A percentile compares a stretch with the other conserved stretches of the same genome.
Evolutionary conservation across 805 yeast species (phyloP).

Genomic region (Sporopachydermia lactativora): DNA sequence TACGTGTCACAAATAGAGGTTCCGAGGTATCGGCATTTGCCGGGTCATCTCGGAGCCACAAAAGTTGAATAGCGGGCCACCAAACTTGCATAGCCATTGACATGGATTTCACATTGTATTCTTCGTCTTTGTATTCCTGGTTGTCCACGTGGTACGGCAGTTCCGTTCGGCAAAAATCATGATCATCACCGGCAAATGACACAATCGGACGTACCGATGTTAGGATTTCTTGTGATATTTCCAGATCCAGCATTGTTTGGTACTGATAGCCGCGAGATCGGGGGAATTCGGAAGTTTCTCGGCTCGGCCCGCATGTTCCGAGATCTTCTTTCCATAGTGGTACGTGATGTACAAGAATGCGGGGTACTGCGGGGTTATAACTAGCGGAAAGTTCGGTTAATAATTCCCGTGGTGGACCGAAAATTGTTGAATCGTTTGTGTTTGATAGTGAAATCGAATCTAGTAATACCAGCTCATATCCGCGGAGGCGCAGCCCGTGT

Average conservation of each 20-base stretch:
- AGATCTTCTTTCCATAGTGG: constrained; percentile 50
- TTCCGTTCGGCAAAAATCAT: constrained; percentile 65
- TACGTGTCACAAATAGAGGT: not conserved
- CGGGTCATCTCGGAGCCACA: constrained; percentile 16
- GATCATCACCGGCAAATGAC: constrained; percentile 90
- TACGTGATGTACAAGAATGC: constrained; percentile 55
- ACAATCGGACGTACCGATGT: constrained; percentile 46
- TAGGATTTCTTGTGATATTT: constrained; percentile 44
- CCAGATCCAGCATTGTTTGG: constrained; percentile 70
- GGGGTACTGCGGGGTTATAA: constrained; percentile 27
- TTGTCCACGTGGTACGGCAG: not conserved
- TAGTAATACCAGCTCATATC: constrained; percentile 48
- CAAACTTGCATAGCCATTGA: constrained; percentile 72
- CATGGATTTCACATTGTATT: constrained; percentile 64
- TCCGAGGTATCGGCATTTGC: not conserved
- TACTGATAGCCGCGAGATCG: constrained; percentile 68
- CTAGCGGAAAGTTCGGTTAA: constrained; percentile 21
- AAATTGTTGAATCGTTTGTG: constrained; percentile 24
- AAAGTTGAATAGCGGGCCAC: constrained; percentile 57
- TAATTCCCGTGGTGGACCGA: constrained; percentile 29
- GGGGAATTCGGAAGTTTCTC: constrained; percentile 59
- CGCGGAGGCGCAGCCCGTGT: constrained; percentile 29
- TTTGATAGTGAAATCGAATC: constrained; percentile 64
- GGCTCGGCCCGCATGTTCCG: constrained; percentile 42
- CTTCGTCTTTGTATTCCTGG: constrained; percentile 27